phyloP scores from a whole-genome alignment of 768 basidiomycete genomes.

The Strobilomyces dryophilus region DNA sequence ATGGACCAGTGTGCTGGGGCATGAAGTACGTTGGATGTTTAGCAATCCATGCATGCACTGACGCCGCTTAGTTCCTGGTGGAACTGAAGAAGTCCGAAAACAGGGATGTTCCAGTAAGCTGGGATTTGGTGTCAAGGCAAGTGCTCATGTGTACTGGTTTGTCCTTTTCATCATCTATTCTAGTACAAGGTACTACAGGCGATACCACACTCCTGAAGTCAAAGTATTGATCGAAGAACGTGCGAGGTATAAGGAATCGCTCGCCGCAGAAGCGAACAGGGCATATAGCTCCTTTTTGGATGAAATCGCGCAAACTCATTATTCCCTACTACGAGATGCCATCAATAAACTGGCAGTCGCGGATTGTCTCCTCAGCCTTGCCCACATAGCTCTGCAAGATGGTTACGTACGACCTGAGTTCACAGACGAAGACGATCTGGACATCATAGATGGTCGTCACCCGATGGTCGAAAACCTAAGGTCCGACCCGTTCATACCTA shows the following conservation, averaged over 20 bases:
- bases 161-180: constrained; percentile 1
- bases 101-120: constrained; percentile 44
- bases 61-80: constrained; percentile 58
- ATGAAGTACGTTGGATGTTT: constrained; percentile 52
- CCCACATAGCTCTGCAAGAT: constrained; percentile 68
- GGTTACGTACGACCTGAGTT: constrained; percentile 80
- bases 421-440: constrained; percentile 58
- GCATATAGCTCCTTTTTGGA: constrained; percentile 67
- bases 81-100: constrained; percentile 66
- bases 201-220: constrained; percentile 75
- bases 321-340: constrained; percentile 66
- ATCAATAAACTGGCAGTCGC: constrained; percentile 79
- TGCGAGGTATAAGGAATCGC: constrained; percentile 69
- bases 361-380: constrained; percentile 85
- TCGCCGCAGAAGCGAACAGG: constrained; percentile 58
- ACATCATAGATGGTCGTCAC: constrained; percentile 83
- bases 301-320: constrained; percentile 65
- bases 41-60: background rate
- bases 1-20: constrained; percentile 61
- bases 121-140: constrained; percentile 67
- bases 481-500: constrained; percentile 82
- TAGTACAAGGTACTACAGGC: constrained; percentile 67
- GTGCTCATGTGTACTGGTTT: background rate
- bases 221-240: constrained; percentile 61
- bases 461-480: constrained; percentile 85